Base-by-base conservation (phyloP, 2,329 filamentous ascomycete genomes). In the Hirsutella rhossiliensis region DNA sequence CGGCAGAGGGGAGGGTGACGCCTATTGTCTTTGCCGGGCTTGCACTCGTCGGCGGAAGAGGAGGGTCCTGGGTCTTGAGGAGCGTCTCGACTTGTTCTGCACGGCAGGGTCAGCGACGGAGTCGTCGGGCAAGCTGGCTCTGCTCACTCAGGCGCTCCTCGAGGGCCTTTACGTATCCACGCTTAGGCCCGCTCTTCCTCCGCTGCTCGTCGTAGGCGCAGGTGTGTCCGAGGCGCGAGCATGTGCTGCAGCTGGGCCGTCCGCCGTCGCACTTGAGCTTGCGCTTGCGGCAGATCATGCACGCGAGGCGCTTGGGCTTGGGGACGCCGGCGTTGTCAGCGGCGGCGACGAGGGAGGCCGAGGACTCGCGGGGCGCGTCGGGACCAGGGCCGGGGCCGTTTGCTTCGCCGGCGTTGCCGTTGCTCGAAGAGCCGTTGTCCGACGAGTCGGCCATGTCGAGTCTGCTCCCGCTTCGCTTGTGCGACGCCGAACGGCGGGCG, bases 201-300 rank as follows among this genome's bases (percentile, higher is more conserved):
- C 89, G 78, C 54, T 90, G 83, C 67, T 95, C 88, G 59, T 95
- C 88, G 59, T 95, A 95, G 48, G 84, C 81, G 66, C 89, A 95
- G 44, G 82, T 77, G 63, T 96, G 89, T 38, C 85, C 82, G 42
- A 95, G 69, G n/a, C 89, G 75, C 29, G 84, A 80, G 63, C 89
- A 96, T 23, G 88, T 95, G 55, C 84, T 87, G 60, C 89, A 95
- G 53, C 84, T 87, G 19, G 89, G 89, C 50, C 84, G 81, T 43
- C 76, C 69, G 32, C 88, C 88, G 61, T 96, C 89, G 63, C 89
- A 96, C 64, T 84, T 84, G 52, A 96, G 71, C 67, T 97, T 97
- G 59, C 90, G 77, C 65, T 89, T 92, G 55, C 90, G 76, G 61
- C 92, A 98, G 49, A 97, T 81, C 58, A 95, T 86, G 62, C 92